phyloP scores from a whole-genome alignment of 371 early-diverging fungal species.

The Rhizopus stolonifer region DNA sequence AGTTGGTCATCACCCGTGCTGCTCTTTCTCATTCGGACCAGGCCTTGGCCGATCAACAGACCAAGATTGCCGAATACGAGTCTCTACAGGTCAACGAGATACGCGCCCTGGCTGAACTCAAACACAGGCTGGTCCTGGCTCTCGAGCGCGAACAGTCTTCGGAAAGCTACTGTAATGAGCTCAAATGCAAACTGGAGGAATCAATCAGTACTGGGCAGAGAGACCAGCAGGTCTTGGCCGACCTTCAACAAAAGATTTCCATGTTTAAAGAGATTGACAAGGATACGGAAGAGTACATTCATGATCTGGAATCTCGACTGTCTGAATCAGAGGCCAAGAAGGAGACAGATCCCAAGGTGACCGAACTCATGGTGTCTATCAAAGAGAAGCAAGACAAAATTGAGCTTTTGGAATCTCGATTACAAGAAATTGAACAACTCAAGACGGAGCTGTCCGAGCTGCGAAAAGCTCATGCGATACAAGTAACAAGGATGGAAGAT shows the following conservation, averaged over 20 bases:
- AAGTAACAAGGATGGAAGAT: slow-evolving; percentile 23
- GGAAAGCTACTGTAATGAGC: slow-evolving; percentile 18
- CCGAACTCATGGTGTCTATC: slow-evolving; percentile 11
- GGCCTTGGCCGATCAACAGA: slow-evolving; percentile 49
- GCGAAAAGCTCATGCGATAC: slow-evolving; percentile 20
- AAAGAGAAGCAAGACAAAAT: slow-evolving; percentile 22
- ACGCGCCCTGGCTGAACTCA: slow-evolving; percentile 22
- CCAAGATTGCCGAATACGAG: slow-evolving; percentile 35
- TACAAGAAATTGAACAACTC: slow-evolving; percentile 28
- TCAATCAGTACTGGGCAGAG: slow-evolving; percentile 7
- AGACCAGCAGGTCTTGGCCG: slow-evolving; percentile 34
- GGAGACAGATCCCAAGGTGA: background rate
- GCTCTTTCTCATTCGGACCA: slow-evolving; percentile 51
- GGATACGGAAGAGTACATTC: slow-evolving; percentile 49
- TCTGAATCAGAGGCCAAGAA: slow-evolving; percentile 1
- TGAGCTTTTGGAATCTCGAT: slow-evolving; percentile 13
- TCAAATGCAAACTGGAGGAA: slow-evolving; percentile 11
- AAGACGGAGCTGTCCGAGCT: slow-evolving; percentile 20
- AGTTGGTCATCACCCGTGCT: slow-evolving; percentile 56
- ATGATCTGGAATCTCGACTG: slow-evolving; percentile 39
- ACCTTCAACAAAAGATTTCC: slow-evolving; percentile 36
- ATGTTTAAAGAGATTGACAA: slow-evolving; percentile 43
- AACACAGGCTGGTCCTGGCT: slow-evolving; percentile 20
- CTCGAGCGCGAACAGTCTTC: slow-evolving; percentile 27
- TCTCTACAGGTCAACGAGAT: slow-evolving; percentile 21